Percentiles rank a stretch among this genome's conserved stretches.
Evolutionary conservation across 1,284 basidiomycete genomes (phyloP).

Genomic region (Marasmius fiardii): DNA sequence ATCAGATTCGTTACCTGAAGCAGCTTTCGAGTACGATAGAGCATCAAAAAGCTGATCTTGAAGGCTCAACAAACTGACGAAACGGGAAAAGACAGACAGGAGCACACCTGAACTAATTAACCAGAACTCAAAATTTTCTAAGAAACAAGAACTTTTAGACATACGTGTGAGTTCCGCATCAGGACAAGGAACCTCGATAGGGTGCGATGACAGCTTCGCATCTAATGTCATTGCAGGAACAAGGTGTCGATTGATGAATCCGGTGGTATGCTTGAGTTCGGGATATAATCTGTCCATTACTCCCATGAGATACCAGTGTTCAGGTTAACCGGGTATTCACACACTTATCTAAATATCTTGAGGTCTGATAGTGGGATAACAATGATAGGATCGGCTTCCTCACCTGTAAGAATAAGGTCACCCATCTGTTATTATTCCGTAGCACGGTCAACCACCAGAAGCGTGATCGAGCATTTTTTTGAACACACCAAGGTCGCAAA

Average conservation of each 20-base stretch:
- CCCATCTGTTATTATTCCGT: slow-evolving; percentile 61
- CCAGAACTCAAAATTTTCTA: not conserved
- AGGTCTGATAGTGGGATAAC: slow-evolving; percentile 1
- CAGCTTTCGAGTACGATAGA: slow-evolving; percentile 86
- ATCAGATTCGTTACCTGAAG: slow-evolving; percentile 55
- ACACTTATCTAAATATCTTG: slow-evolving; percentile 42
- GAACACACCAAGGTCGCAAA: slow-evolving; percentile 77
- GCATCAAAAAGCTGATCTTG: slow-evolving; percentile 79
- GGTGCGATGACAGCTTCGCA: slow-evolving; percentile 89
- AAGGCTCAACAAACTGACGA: not conserved
- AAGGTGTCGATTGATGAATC: slow-evolving; percentile 65
- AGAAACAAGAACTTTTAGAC: not conserved
- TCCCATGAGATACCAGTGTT: not conserved
- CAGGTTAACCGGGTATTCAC: not conserved
- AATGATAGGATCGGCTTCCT: slow-evolving; percentile 17
- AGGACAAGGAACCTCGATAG: slow-evolving; percentile 91
- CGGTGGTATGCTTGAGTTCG: slow-evolving; percentile 73
- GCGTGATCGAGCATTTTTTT: slow-evolving; percentile 1
- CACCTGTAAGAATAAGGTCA: slow-evolving; percentile 87
- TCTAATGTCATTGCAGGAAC: slow-evolving; percentile 78
- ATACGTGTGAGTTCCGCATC: slow-evolving; percentile 81
- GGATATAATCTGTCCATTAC: slow-evolving; percentile 61
- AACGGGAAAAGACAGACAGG: not conserved
- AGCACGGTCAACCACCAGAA: not conserved
- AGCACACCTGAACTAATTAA: slow-evolving; percentile 6